Evolutionary conservation across 139 green algal genomes (phyloP), one percentile per base, ranked within the genome.

Genomic region (Coelastrella sp.): DNA sequence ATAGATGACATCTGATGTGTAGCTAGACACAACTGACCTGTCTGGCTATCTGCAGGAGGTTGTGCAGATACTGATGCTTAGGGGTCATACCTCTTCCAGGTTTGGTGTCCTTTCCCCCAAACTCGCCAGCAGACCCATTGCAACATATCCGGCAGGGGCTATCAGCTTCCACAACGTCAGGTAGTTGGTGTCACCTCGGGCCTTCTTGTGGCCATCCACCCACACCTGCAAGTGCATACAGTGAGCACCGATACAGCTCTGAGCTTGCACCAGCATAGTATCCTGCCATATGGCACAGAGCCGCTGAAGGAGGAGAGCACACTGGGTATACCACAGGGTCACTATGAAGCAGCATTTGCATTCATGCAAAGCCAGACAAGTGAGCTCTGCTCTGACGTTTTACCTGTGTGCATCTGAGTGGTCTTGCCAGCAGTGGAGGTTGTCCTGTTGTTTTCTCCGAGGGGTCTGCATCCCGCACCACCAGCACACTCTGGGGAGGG

Each of bases 151-250:
- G 2, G 89, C 74, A 1, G 90, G 89, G 17, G 96, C 76, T 25
- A 96, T 69, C 0, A 95, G 94, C 71, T 88, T 85, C 95, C 94
- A 98, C 21, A 99, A 67, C 40, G 57, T 87, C 15, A 98, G 87
- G 59, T 86, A 88, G 27, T 76, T 35, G 50, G 25, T 21, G 75
- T 90, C 88, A 37, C 90, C 88, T 15, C 63, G 67, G 2, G 38
- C 87, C 8, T 83, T 60, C 7, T 76, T 64, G 35, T 89, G 86
- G 62, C 93, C 90, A 76, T 97, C 94, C 21, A 63, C 84, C 93
- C 93, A 96, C 32, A 97, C 45, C 45, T 57, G 45, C 45, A 57
- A 13, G 45, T 23, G 1, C n/a, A n/a, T n/a, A n/a, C n/a, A n/a
- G n/a, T n/a, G n/a, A n/a, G n/a, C n/a, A n/a, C n/a, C n/a, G n/a